Conservation (phyloP, 306 rosid species). For the Glycine soja region DNA sequence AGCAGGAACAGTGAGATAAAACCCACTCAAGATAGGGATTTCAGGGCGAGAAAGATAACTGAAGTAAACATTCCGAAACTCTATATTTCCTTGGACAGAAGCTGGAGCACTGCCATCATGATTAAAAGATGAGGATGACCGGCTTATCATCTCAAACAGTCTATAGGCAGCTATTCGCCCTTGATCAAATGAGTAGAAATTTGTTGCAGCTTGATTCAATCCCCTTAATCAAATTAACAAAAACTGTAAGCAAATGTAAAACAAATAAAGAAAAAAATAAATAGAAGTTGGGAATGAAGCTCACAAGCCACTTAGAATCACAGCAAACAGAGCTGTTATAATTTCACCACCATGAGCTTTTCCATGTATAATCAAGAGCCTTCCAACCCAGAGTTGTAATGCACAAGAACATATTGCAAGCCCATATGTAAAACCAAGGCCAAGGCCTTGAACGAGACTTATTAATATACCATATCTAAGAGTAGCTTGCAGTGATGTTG, state of each 20-base stretch:
- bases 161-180: conserved; percentile 99
- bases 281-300: conserved; percentile 47
- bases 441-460: conserved; percentile 99
- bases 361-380: conserved; percentile 66
- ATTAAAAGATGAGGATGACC: conserved; percentile 86
- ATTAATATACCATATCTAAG: conserved; percentile 97
- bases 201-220: conserved; percentile 97
- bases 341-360: conserved; percentile 97
- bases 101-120: conserved; percentile 78
- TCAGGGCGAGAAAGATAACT: conserved; percentile 99
- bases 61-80: conserved; percentile 97
- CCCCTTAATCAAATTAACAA: conserved; percentile 69
- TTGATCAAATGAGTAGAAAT: conserved; percentile 99
- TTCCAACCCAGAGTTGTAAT: conserved; percentile 98
- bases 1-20: conserved; percentile 98
- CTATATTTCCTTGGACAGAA: conserved; percentile 93
- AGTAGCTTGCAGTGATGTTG: conserved; percentile 98
- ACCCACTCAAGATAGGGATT: conserved; percentile 98
- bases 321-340: conserved; percentile 90
- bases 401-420: conserved; percentile 99
- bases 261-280: not conserved
- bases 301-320: conserved; percentile 99
- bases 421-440: conserved; percentile 99
- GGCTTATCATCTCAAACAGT: conserved; percentile 98
- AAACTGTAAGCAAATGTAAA: conserved; percentile 31